Percentiles rank a stretch among this genome's conserved stretches.
phyloP scores from a whole-genome alignment of 176 grass and related monocot species.

The Avena atlantica region DNA sequence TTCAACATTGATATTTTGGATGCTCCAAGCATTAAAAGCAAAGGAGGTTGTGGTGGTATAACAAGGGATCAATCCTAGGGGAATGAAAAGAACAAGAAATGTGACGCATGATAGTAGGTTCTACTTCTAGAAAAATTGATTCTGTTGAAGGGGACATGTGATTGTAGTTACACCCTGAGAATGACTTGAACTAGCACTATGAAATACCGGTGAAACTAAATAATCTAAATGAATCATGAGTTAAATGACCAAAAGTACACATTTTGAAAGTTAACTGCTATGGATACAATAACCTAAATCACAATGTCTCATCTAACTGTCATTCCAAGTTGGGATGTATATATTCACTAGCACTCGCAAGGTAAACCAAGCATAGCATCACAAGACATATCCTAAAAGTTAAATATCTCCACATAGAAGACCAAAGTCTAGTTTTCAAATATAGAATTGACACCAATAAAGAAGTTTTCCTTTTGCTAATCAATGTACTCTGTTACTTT shows the following conservation, averaged over 20 bases:
- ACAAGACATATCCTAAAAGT: background rate
- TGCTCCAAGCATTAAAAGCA: background rate
- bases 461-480: background rate
- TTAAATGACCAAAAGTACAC: background rate
- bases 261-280: background rate
- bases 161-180: background rate
- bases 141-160: background rate
- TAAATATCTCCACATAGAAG: no score
- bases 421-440: no score
- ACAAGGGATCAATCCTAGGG: background rate
- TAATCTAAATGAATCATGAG: background rate
- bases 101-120: background rate
- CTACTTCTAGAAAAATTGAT: background rate
- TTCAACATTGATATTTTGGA: background rate
- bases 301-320: background rate
- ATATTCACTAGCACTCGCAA: background rate
- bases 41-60: background rate
- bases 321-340: background rate
- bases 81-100: background rate
- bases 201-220: background rate
- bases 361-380: background rate
- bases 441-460: background rate
- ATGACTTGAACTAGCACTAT: background rate
- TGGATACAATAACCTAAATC: background rate
- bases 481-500: no score